Conservation (phyloP, 495 filamentous ascomycete species). For the Aspergillus affinis region DNA sequence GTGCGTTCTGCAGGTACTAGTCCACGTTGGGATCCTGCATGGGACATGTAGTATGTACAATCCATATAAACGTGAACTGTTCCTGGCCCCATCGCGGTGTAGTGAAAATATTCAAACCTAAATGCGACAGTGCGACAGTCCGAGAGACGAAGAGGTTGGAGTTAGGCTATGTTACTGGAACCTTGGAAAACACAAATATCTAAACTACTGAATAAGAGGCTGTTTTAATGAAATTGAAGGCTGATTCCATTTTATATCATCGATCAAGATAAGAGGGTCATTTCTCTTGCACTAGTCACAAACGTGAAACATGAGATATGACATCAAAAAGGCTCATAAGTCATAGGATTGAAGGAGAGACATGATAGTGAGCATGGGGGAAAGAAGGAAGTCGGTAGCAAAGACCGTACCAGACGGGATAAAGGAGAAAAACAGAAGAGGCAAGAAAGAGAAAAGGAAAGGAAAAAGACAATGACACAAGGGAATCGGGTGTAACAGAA, state of each 20-base stretch:
- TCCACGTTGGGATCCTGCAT: neutral
- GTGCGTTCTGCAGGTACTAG: neutral
- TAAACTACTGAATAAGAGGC: neutral
- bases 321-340: conserved; percentile 9
- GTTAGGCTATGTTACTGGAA: neutral
- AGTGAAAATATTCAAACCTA: neutral
- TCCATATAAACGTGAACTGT: neutral
- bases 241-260: conserved; percentile 11
- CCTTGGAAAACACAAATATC: neutral
- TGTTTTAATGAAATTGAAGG: neutral
- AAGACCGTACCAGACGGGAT: conserved; percentile 17
- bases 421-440: conserved; percentile 12
- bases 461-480: conserved; percentile 15
- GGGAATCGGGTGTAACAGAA: conserved; percentile 9
- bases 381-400: conserved; percentile 16
- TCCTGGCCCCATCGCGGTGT: neutral
- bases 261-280: conserved; percentile 5
- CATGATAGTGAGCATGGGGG: conserved; percentile 13
- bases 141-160: neutral
- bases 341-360: conserved; percentile 9
- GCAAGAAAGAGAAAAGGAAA: conserved; percentile 19
- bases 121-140: neutral
- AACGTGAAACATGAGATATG: conserved; percentile 17
- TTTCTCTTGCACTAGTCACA: conserved; percentile 1
- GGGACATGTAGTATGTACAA: too few species aligned